phyloP scores from a whole-genome alignment of 805 yeast genomes.

The Schwanniomyces vanrijiae region DNA sequence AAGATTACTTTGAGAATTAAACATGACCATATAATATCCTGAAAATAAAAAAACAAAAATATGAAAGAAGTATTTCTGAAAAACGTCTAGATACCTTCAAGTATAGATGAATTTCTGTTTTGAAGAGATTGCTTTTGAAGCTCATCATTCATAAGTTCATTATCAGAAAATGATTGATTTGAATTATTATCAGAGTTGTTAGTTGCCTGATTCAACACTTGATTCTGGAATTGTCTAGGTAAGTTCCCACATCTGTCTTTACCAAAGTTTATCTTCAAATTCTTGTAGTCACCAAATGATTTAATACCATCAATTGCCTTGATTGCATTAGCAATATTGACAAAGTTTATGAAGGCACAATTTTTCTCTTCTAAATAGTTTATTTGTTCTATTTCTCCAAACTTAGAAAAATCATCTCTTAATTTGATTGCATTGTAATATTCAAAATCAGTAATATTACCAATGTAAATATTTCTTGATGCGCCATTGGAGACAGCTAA shows the following conservation, averaged over 20 bases:
- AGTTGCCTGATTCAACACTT: constrained; percentile 5
- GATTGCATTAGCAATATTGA: constrained; percentile 87
- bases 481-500: constrained; percentile 94
- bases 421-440: constrained; percentile 58
- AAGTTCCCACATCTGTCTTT: constrained; percentile 94
- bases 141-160: constrained; percentile 21
- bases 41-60: background rate
- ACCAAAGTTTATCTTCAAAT: constrained; percentile 84
- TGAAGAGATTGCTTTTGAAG: constrained; percentile 5
- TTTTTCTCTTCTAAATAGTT: constrained; percentile 80
- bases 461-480: constrained; percentile 88
- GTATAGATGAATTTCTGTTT: background rate
- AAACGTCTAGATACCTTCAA: constrained; percentile 2
- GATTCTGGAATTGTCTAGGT: constrained; percentile 68
- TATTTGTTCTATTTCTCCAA: constrained; percentile 94
- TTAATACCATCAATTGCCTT: constrained; percentile 90
- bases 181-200: constrained; percentile 15
- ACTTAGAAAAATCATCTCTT: constrained; percentile 70
- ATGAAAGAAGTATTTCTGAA: background rate
- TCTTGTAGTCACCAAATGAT: constrained; percentile 60
- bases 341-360: constrained; percentile 90
- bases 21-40: constrained; percentile 1
- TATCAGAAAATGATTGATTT: constrained; percentile 21
- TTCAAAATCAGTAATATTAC: constrained; percentile 54
- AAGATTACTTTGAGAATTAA: background rate